Percentiles rank a stretch among this genome's conserved stretches.
Evolutionary conservation across 805 yeast genomes (phyloP).

Genomic region (Myxozyma lipomycoides): DNA sequence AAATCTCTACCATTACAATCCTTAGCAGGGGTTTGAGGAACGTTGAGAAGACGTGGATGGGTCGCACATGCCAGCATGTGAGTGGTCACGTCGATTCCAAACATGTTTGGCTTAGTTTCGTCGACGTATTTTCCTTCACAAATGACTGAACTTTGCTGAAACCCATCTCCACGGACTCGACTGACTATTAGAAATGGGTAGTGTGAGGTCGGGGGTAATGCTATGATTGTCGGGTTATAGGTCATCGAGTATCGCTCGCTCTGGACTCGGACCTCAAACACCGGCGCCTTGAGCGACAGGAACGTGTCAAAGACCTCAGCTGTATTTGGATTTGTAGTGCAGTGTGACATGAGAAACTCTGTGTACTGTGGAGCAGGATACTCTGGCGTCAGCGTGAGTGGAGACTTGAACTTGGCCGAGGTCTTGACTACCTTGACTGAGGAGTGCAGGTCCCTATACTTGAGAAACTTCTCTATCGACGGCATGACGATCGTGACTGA

Average conservation of each 20-base stretch:
- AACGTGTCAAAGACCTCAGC: constrained; percentile 18
- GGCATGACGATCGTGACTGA: neutral
- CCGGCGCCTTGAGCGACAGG: constrained; percentile 12
- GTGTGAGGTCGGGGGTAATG: constrained; percentile 26
- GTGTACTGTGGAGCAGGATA: neutral
- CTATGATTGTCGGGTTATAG: constrained; percentile 24
- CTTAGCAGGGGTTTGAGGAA: constrained; percentile 26
- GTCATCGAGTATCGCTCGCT: constrained; percentile 20
- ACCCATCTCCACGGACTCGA: constrained; percentile 25
- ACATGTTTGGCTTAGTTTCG: constrained; percentile 5
- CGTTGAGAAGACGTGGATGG: constrained; percentile 12
- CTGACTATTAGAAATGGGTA: constrained; percentile 24
- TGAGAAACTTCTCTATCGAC: neutral
- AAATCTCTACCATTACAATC: constrained; percentile 18
- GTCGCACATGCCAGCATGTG: constrained; percentile 20
- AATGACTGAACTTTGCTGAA: constrained; percentile 13
- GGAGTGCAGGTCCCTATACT: neutral
- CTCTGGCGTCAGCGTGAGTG: neutral
- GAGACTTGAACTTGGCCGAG: neutral
- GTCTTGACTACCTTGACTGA: neutral
- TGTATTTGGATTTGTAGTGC: neutral
- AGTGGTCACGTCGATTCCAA: constrained; percentile 10
- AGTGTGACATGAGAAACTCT: neutral
- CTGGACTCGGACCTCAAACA: constrained; percentile 19
- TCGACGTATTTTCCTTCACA: constrained; percentile 25